Evolutionary conservation across 2,329 filamentous ascomycete genomes (phyloP), one percentile per base, ranked within the genome.

Genomic region (Pyricularia sp.): DNA sequence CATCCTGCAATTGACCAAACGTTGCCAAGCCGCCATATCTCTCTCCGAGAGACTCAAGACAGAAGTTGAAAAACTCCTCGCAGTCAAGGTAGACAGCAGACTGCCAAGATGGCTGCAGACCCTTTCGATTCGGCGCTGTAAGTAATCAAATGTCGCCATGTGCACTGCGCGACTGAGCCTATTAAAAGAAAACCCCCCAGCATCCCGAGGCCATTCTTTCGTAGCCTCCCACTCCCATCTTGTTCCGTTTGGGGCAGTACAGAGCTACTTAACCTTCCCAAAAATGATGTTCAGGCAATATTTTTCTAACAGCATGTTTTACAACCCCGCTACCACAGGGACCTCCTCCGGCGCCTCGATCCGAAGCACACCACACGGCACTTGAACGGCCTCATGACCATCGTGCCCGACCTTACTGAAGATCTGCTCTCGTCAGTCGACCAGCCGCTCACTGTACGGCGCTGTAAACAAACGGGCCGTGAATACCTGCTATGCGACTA

Each of bases 401-500:
- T 99, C 68, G 89, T 92, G 60, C 94, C 94, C 19, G 88, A 93
- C 71, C 88, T 99, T 66, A 94, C 93, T 73, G 94, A 99, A 82
- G 94, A 99, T 76, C 91, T 99, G 59, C 91, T 99, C 69, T 94
- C 93, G 69, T 96, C 93, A 28, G 94, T 99, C 71, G 94, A 99
- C 78, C 93, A 97, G 77, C 94, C 94, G 28, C 88, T 99, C 65
- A 87, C 89, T 66, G 84, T 96, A 68, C 88, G 89, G 71, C 89
- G 90, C 69, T 97, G 94, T 82, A 86, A 86, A 71, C 90, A 93
- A 78, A 89, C 91, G 35, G 91, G 92, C 71, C 90, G 93, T 70
- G 94, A 97, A 79, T 99, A 96, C 81, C 86, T 99, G 63, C 89
- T 97, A 73, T 99, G 94, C 82, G 94, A 99, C 84, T 99, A 99